These are phyloP conservation scores for Volutella citrinella DNA, from an alignment of 2,329 filamentous ascomycete genomes.

Conservation along the genomic window DNA sequence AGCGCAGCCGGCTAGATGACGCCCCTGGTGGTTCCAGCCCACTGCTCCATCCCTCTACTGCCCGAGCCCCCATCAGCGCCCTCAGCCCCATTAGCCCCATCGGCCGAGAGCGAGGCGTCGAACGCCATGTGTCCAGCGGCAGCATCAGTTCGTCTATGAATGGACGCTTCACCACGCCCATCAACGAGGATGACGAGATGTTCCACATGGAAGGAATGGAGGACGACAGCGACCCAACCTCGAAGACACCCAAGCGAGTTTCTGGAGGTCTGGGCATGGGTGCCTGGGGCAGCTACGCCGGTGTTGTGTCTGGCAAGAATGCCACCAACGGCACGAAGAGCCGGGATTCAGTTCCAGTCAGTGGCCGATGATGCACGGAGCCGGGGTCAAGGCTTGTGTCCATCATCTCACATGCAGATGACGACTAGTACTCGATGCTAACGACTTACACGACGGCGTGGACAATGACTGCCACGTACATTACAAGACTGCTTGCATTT, in stretches of 20 bases:
- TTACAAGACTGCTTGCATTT: constrained; percentile 17
- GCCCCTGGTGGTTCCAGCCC: constrained; percentile 43
- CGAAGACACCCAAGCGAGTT: constrained; percentile 46
- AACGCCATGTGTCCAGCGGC: constrained; percentile 58
- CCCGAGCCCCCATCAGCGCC: constrained; percentile 36
- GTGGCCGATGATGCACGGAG: constrained; percentile 27
- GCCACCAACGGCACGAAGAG: constrained; percentile 27
- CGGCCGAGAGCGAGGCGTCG: constrained; percentile 42
- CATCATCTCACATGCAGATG: constrained; percentile 16
- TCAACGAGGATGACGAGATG: constrained; percentile 62
- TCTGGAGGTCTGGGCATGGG: constrained; percentile 42
- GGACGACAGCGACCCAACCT: constrained; percentile 53
- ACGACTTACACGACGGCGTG: constrained; percentile 20
- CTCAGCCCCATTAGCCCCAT: constrained; percentile 38
- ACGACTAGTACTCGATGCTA: constrained; percentile 15
- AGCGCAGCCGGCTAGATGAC: constrained; percentile 55
- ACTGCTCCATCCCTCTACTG: constrained; percentile 48
- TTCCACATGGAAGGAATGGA: constrained; percentile 64
- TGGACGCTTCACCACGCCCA: constrained; percentile 60
- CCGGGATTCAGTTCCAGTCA: constrained; percentile 27
- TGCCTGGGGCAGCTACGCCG: constrained; percentile 41
- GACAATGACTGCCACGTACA: constrained; percentile 13
- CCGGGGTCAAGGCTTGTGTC: too few relatives aligned
- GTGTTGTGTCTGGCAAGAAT: constrained; percentile 29
- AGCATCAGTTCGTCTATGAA: constrained; percentile 54